A percentile compares a stretch with the other conserved stretches of the same genome.
Evolutionary conservation across 345 rosid species (phyloP).

Genomic region (Combretum micranthum): DNA sequence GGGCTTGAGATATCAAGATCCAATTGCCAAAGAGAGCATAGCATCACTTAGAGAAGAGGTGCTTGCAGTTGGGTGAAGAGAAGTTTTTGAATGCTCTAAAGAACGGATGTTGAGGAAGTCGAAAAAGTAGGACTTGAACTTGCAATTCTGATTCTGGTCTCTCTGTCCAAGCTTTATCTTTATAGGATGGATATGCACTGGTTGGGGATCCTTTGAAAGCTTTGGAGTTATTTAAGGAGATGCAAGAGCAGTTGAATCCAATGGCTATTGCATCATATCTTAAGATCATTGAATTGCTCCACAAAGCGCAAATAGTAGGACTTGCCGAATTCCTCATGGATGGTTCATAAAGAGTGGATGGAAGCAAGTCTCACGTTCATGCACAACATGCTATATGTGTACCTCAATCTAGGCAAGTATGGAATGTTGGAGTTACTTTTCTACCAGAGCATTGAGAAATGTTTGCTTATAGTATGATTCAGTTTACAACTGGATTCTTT

Average conservation of each 20-base stretch:
- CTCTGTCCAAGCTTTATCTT: constrained; percentile 66
- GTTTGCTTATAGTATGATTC: constrained; percentile 51
- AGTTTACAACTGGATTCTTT: constrained; percentile 66
- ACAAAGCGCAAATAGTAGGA: constrained; percentile 43
- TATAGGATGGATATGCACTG: constrained; percentile 76
- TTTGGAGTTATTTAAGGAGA: constrained; percentile 52
- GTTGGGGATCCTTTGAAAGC: constrained; percentile 41
- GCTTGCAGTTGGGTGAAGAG: constrained; percentile 45
- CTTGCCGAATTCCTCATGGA: constrained; percentile 52
- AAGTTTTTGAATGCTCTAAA: constrained; percentile 73
- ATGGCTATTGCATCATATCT: constrained; percentile 59
- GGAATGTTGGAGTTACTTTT: constrained; percentile 48
- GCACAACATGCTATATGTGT: constrained; percentile 43
- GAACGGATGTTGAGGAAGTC: constrained; percentile 52
- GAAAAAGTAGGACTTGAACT: constrained; percentile 64
- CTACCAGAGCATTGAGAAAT: constrained; percentile 50
- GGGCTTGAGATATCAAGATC: constrained; percentile 68
- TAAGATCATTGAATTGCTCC: constrained; percentile 58
- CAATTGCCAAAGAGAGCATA: constrained; percentile 48
- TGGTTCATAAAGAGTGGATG: constrained; percentile 51
- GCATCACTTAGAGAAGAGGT: constrained; percentile 50
- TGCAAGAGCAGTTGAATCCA: constrained; percentile 49
- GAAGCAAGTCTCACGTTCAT: constrained; percentile 65
- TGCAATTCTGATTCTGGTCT: constrained; percentile 18
- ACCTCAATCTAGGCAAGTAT: constrained; percentile 43